Conservation (phyloP, 2,329 filamentous ascomycete genomes). For the Aspergillus sp. region DNA sequence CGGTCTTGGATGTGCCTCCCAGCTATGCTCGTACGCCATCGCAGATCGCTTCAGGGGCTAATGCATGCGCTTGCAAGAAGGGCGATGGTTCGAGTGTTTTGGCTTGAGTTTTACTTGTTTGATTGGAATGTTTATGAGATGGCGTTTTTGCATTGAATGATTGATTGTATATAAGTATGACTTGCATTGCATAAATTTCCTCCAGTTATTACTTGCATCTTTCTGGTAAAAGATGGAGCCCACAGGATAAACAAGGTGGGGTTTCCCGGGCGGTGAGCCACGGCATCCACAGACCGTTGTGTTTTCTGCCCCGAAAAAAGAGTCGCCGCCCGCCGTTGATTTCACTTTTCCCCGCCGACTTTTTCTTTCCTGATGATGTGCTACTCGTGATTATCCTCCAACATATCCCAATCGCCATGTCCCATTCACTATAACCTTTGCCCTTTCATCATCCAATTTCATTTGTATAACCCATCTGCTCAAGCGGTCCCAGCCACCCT, state of each 20-base stretch:
- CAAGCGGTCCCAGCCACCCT: too few relatives aligned
- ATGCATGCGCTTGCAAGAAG: constrained; percentile 34
- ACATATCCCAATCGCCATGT: neutral
- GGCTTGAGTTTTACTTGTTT: constrained; percentile 24
- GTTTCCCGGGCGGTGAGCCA: neutral
- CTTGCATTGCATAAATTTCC: neutral
- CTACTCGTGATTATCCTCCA: neutral
- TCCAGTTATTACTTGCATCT: too few relatives aligned
- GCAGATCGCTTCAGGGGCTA: constrained; percentile 54
- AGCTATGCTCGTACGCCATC: constrained; percentile 71
- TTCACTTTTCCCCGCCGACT: neutral
- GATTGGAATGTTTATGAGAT: neutral
- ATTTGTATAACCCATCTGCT: neutral
- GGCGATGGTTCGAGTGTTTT: constrained; percentile 37
- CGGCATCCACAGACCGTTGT: neutral
- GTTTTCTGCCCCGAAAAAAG: neutral
- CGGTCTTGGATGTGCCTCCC: constrained; percentile 76
- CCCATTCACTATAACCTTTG: neutral
- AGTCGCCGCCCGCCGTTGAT: neutral
- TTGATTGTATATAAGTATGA: neutral
- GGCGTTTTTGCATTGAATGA: neutral
- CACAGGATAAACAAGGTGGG: neutral
- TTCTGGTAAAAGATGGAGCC: too few relatives aligned
- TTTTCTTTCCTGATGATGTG: neutral
- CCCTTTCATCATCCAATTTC: neutral